Evolutionary conservation across 2,329 filamentous ascomycete genomes (phyloP), one percentile per base, ranked within the genome.

Genomic region (Aspergillus sp.): DNA sequence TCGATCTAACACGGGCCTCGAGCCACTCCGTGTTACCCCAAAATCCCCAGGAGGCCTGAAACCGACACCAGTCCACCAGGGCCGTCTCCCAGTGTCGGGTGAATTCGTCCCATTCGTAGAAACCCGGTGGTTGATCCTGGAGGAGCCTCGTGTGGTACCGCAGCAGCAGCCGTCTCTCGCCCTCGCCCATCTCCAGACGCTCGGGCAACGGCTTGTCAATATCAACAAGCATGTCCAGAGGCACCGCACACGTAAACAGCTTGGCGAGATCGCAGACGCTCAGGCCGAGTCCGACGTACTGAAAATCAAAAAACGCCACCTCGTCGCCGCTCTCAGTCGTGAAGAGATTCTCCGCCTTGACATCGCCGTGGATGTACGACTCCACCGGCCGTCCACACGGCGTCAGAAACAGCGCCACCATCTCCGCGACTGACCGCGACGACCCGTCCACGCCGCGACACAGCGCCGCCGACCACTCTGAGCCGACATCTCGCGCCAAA

Each of bases 301-400:
- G 85, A 51, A 88, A 88, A 63, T 88, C 86, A 60, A 84, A 87
- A 56, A 88, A 85, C 0, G 82, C 84, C 1, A 84, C 82, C 3
- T 71, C 53, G 2, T 79, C 67, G 1, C 81, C 82, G 0, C 64
- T 57, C 0, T 61, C 52, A 0, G 73, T 82, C 0, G 81, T 82
- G 60, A 87, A 87, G 6, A 88, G 74, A 53, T 88, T 88, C 58
- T 87, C 84, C 0, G 82, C 85, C 65, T 88, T 88, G 47, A 87
- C 84, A 51, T 88, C 85, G 7, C 85, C 85, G 60, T 88, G 85
- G 7, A 88, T 81, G 14, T 82, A 75, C 0, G 84, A 84, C 56
- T 86, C 76, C 1, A 75, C 73, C 1, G 69, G 51, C 13, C 75
- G 65, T 7, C 74, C 75, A 4, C 61, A 65, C 0, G 81, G 80